Conservation (phyloP, 495 filamentous ascomycete species). For the Lepidopterella palustris region DNA sequence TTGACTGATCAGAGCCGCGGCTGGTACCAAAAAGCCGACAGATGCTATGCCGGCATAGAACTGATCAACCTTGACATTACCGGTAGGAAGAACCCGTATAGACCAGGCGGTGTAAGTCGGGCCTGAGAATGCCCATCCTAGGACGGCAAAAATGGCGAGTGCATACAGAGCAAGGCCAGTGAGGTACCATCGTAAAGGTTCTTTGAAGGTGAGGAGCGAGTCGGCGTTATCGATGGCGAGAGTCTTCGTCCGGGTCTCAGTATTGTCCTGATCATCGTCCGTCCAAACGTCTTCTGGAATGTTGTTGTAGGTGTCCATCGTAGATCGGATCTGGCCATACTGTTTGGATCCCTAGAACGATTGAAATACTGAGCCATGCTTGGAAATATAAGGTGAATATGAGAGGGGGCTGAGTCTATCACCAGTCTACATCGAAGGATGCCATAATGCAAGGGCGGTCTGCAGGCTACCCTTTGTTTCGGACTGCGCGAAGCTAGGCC, state of each 20-base stretch:
- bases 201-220: slow-evolving; percentile 1
- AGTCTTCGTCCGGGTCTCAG: background rate
- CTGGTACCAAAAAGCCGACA: slow-evolving; percentile 6
- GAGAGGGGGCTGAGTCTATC: too few relatives aligned
- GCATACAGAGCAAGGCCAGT: background rate
- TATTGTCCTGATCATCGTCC: background rate
- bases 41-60: slow-evolving; percentile 11
- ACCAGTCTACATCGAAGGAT: too few relatives aligned
- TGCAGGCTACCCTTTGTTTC: too few relatives aligned
- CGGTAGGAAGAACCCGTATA: slow-evolving; percentile 6
- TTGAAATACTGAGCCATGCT: too few relatives aligned
- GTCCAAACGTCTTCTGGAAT: background rate
- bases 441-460: too few relatives aligned
- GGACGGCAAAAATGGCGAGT: background rate
- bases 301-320: background rate
- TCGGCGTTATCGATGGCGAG: background rate
- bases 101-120: slow-evolving; percentile 1
- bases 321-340: background rate
- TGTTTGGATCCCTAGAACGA: too few relatives aligned
- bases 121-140: slow-evolving; percentile 4
- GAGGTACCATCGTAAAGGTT: slow-evolving; percentile 10
- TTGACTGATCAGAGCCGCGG: slow-evolving; percentile 7
- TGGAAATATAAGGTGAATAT: too few relatives aligned
- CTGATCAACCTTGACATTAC: slow-evolving; percentile 9
- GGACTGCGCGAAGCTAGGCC: too few relatives aligned